Percentiles rank a stretch among this genome's conserved stretches.
Evolutionary conservation across 164 flowering plant genomes (phyloP).

Genomic region (Vitis riparia): DNA sequence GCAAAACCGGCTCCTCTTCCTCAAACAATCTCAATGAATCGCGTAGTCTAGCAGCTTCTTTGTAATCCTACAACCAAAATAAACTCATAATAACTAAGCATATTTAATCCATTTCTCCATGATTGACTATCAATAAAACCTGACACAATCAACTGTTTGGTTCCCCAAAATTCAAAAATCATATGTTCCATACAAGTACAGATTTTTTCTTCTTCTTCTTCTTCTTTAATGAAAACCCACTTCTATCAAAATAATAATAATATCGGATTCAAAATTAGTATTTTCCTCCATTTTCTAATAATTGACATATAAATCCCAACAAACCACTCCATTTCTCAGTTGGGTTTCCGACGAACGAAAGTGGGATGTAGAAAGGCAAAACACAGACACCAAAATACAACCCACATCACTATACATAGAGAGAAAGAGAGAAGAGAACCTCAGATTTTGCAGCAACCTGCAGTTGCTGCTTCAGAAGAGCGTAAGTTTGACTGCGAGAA

Average conservation of each 20-base stretch:
- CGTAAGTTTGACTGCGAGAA: conserved; percentile 76
- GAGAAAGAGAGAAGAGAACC: conserved; percentile 34
- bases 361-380: no score
- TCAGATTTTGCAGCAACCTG: conserved; percentile 88
- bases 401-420: not conserved
- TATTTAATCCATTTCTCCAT: not conserved
- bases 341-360: no score
- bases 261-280: no score
- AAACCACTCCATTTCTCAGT: no score
- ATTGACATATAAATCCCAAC: no score
- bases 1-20: conserved; percentile 82
- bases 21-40: conserved; percentile 82
- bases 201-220: no score
- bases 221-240: no score
- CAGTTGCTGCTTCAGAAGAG: conserved; percentile 83
- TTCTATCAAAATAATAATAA: no score
- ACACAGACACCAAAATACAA: no score
- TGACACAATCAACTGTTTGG: not conserved
- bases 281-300: no score
- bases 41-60: conserved; percentile 91
- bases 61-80: conserved; percentile 56
- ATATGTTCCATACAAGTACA: not conserved
- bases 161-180: not conserved
- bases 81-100: not conserved
- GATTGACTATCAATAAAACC: not conserved